Conservation (phyloP, 495 filamentous ascomycete genomes). For the Penicillium mononematosum region DNA sequence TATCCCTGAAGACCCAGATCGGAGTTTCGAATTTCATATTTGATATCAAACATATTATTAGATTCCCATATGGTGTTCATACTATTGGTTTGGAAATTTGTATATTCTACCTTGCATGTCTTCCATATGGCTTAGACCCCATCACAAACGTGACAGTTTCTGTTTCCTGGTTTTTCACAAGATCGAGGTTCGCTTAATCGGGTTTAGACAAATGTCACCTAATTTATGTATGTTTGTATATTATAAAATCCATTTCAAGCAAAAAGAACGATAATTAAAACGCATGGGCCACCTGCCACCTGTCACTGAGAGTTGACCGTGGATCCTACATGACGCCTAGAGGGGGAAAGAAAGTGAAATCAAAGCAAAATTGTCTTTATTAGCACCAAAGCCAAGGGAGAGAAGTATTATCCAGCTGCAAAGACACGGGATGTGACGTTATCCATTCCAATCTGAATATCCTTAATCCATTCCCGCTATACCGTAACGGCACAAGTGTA, state of each 20-base stretch:
- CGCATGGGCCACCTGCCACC: slow-evolving; percentile 33
- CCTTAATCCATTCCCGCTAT: slow-evolving; percentile 11
- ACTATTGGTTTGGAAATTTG: slow-evolving; percentile 1
- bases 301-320: slow-evolving; percentile 22
- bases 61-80: background rate
- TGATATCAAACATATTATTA: background rate
- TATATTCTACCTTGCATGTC: background rate
- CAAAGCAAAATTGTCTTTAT: background rate
- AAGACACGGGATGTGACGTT: slow-evolving; percentile 3
- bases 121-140: background rate
- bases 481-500: background rate
- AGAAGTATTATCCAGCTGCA: slow-evolving; percentile 1
- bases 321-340: background rate
- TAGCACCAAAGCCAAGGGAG: background rate
- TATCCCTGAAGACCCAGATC: slow-evolving; percentile 14
- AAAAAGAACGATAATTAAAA: background rate
- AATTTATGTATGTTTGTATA: background rate
- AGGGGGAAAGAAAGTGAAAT: slow-evolving; percentile 13
- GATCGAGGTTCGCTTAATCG: background rate
- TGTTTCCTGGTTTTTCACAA: background rate
- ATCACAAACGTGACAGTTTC: background rate
- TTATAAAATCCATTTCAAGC: background rate
- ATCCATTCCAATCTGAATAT: slow-evolving; percentile 4
- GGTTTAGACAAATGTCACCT: background rate
- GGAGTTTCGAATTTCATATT: slow-evolving; percentile 2